Percentiles rank a stretch among this genome's conserved stretches.
phyloP scores from a whole-genome alignment of 163 green algal species.

The Chlorella variabilis region DNA sequence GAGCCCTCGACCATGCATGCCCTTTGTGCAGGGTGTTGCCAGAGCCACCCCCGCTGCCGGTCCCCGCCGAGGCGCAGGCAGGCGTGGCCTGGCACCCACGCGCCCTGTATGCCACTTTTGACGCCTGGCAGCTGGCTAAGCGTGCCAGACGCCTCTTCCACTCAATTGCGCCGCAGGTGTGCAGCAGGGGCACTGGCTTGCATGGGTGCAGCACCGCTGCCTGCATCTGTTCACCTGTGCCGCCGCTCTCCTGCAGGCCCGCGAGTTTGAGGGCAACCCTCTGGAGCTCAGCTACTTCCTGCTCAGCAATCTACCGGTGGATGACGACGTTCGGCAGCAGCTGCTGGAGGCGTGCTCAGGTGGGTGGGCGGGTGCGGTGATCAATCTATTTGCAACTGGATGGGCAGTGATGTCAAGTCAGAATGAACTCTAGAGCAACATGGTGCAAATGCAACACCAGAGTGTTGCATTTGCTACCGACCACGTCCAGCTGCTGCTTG shows the following conservation, averaged over 20 bases:
- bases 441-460: too few relatives aligned
- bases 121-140: constrained; percentile 26
- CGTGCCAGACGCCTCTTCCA: constrained; percentile 35
- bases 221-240: background rate
- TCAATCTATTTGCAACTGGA: background rate
- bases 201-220: background rate
- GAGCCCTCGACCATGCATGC: background rate
- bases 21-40: constrained; percentile 21
- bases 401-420: too few relatives aligned
- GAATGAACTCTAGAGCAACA: too few relatives aligned
- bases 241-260: constrained; percentile 30
- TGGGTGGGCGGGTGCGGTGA: background rate
- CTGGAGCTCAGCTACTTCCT: constrained; percentile 54
- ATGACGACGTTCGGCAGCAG: constrained; percentile 43
- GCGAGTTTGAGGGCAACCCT: constrained; percentile 34
- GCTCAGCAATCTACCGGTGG: constrained; percentile 48
- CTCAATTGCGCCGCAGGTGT: constrained; percentile 19
- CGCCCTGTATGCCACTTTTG: background rate
- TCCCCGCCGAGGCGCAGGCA: background rate
- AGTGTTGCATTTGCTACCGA: too few relatives aligned
- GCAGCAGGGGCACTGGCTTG: background rate
- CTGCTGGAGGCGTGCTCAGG: constrained; percentile 43
- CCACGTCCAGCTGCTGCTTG: too few relatives aligned
- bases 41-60: background rate
- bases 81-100: constrained; percentile 26